Evolutionary conservation across 2,329 filamentous ascomycete species (phyloP).

Genomic region (Cordyceps tenuipes): DNA sequence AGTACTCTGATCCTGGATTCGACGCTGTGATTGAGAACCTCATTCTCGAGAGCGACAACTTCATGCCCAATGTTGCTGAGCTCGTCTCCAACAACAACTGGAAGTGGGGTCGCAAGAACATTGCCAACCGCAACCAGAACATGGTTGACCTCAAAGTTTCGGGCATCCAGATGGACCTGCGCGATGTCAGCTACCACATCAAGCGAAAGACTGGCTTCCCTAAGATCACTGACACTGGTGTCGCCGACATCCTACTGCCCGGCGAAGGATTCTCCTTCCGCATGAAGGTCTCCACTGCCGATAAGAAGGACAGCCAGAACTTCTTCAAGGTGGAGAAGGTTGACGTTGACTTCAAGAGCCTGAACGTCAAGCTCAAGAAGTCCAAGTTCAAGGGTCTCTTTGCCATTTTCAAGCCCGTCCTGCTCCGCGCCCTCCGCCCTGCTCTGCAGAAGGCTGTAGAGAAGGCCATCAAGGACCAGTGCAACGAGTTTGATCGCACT

Average conservation of each 20-base stretch:
- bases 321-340: conserved; percentile 95
- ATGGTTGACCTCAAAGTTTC: conserved; percentile 74
- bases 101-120: conserved; percentile 86
- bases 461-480: conserved; percentile 78
- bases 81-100: conserved; percentile 89
- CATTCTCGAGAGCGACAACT: conserved; percentile 91
- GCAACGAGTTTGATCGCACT: conserved; percentile 64
- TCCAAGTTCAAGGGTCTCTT: conserved; percentile 94
- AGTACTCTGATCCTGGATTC: conserved; percentile 75
- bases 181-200: conserved; percentile 87
- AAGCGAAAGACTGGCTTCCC: conserved; percentile 94
- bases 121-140: conserved; percentile 74
- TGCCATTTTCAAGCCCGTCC: conserved; percentile 73
- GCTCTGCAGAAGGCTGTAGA: conserved; percentile 81
- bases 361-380: conserved; percentile 85
- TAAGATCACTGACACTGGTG: conserved; percentile 73
- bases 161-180: conserved; percentile 86
- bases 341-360: conserved; percentile 68
- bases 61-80: conserved; percentile 87
- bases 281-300: conserved; percentile 75
- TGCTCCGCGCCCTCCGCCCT: conserved; percentile 76
- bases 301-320: conserved; percentile 65
- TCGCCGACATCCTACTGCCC: conserved; percentile 80
- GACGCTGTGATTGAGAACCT: conserved; percentile 92
- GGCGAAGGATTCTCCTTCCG: conserved; percentile 88